Percentiles rank a stretch among this genome's conserved stretches.
phyloP scores from a whole-genome alignment of 2,329 filamentous ascomycete species.

The Epichloe glyceriae region DNA sequence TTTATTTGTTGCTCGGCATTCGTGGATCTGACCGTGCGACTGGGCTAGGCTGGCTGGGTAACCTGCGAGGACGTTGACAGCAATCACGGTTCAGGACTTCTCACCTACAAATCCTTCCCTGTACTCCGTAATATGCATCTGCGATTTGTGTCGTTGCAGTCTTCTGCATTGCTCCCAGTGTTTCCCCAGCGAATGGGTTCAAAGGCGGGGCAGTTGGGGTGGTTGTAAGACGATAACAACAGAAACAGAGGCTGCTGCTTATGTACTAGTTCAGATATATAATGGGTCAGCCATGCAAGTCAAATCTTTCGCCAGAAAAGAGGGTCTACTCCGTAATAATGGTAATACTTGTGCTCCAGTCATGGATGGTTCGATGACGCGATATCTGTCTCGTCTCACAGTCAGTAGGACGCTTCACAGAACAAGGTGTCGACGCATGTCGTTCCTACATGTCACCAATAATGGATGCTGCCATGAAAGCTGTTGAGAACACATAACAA shows the following conservation, averaged over 20 bases:
- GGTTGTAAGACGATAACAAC: too few relatives aligned
- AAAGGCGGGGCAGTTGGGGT: background rate
- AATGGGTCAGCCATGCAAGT: too few relatives aligned
- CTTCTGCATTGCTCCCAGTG: background rate
- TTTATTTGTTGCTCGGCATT: background rate
- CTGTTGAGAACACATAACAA: background rate
- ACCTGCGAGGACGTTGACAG: background rate
- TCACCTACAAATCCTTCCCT: background rate
- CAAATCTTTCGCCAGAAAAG: too few relatives aligned
- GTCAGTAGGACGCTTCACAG: background rate
- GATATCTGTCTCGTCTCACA: too few relatives aligned
- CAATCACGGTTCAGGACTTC: background rate
- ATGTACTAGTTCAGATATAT: too few relatives aligned
- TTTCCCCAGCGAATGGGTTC: background rate
- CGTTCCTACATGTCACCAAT: too few relatives aligned
- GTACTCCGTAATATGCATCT: background rate
- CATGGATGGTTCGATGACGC: background rate
- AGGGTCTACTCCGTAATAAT: too few relatives aligned
- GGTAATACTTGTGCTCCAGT: background rate
- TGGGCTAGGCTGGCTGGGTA: background rate
- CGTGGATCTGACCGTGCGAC: background rate
- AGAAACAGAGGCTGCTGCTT: too few relatives aligned
- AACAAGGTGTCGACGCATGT: background rate
- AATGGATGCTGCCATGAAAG: too few relatives aligned
- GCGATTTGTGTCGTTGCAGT: background rate